Evolutionary conservation across 768 basidiomycete genomes (phyloP).

Genomic region (Auriscalpium vulgare): DNA sequence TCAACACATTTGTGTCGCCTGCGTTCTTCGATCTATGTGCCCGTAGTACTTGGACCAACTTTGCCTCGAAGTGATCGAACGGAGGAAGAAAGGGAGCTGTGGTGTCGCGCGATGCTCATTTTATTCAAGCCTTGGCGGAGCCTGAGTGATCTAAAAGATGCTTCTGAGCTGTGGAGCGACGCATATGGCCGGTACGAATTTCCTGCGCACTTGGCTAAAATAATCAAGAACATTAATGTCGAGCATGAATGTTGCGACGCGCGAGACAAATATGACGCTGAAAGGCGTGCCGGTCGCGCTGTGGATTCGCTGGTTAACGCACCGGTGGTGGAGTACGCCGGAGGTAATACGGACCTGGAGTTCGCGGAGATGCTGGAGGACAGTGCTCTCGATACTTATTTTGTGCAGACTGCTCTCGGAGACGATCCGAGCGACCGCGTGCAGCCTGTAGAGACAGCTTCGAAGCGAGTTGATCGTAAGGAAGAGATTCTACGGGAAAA

Average conservation of each 20-base stretch:
- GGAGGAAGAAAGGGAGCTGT: slow-evolving; percentile 9
- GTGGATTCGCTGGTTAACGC: background rate
- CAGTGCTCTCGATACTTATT: too few relatives aligned
- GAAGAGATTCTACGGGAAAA: too few relatives aligned
- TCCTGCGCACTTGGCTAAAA: background rate
- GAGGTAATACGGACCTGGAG: background rate
- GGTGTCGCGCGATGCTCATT: slow-evolving; percentile 31
- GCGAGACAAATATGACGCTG: background rate
- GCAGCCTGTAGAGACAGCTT: background rate
- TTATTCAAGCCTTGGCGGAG: slow-evolving; percentile 36
- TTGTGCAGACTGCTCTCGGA: background rate
- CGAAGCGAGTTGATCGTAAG: background rate
- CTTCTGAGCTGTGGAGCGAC: background rate
- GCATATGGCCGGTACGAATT: background rate
- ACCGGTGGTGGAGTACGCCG: too few relatives aligned
- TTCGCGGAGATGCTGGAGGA: background rate
- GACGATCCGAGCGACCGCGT: background rate
- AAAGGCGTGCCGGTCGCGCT: background rate
- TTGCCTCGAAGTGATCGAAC: slow-evolving; percentile 25
- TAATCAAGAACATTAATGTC: background rate
- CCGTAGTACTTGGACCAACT: slow-evolving; percentile 27
- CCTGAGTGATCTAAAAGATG: background rate
- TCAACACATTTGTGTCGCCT: background rate
- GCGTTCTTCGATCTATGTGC: slow-evolving; percentile 9
- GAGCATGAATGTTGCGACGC: background rate